Base-by-base conservation (phyloP, 805 yeast genomes). In the Nadsonia fulvescens region DNA sequence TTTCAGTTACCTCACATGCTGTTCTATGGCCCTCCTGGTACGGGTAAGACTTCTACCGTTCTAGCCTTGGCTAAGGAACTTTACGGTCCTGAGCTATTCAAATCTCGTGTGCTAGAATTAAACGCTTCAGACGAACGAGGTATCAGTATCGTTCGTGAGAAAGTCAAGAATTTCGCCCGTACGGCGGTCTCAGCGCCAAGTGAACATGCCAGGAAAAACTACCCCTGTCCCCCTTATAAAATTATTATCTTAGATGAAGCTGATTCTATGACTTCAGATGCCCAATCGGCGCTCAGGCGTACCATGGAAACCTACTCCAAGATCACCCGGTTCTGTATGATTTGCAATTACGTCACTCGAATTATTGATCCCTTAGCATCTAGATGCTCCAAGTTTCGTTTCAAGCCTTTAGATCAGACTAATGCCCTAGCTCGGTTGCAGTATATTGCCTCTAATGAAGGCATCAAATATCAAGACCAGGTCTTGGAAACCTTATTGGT, bases 61-160 rank as follows among this genome's bases (percentile, higher is more conserved):
- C 63, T 76, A 13, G 94, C 95, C 1, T 53, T 83, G 30, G 93
- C 94, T 0, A 61, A 68, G 30, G 93, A 82, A 41, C 65, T 83
- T 8, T 83, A 74, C 44, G 99, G 98, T 2, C 95, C 96, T 50
- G 67, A 69, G 35, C 56, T 65, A 31, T 77, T 76, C 44, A 70
- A 63, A 41, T 74, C 79, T 41, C 81, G 86, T 79, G 95, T 89
- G 2, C 54, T 89, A 30, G 98, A 89, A 46, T 60, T 89, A 46
- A 89, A 89, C 51, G 98, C 98, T 4, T 73, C 91, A 4, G 98
- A 89, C 50, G 96, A 89, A 47, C 66, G 98, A 53, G 98, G 98
- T 36, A 89, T 89, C 38, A 92, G 81, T 38, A 95, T 89, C 29
- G 96, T 89, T n/a, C 66, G 99, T 34, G 89, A 89, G 42, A 93